Conservation (phyloP, 305 asterid genomes). For the Solanum hybrid region DNA sequence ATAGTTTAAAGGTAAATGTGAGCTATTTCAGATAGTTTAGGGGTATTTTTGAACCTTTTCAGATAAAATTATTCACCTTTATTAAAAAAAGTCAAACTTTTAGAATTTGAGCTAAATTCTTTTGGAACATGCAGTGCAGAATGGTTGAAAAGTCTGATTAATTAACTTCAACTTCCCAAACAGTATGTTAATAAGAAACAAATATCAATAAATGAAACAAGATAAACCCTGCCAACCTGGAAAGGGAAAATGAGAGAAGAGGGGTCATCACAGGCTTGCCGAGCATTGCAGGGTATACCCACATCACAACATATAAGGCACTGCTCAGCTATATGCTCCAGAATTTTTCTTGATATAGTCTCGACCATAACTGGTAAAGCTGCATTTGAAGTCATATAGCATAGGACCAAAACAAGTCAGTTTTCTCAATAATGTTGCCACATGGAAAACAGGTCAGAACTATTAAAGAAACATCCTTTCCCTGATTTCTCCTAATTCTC, state of each 20-base stretch:
- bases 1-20: no score
- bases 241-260: constrained; percentile 85
- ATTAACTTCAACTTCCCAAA: not conserved
- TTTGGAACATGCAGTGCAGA: not conserved
- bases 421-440: not conserved
- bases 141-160: not conserved
- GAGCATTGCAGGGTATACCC: constrained; percentile 81
- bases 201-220: not conserved
- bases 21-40: no score
- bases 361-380: constrained; percentile 88
- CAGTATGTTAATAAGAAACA: constrained; percentile 30
- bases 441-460: not conserved
- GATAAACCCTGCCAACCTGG: constrained; percentile 46
- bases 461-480: not conserved
- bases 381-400: constrained; percentile 27
- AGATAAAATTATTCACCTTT: not conserved
- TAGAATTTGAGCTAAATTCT: not conserved
- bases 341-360: constrained; percentile 57
- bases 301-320: constrained; percentile 87
- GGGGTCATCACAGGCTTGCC: constrained; percentile 68
- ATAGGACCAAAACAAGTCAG: not conserved
- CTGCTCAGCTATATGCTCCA: constrained; percentile 74
- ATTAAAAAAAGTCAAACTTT: not conserved
- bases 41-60: no score
- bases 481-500: not conserved